Conservation (phyloP, 768 basidiomycete species). For the Podaxis carcinomalis region DNA sequence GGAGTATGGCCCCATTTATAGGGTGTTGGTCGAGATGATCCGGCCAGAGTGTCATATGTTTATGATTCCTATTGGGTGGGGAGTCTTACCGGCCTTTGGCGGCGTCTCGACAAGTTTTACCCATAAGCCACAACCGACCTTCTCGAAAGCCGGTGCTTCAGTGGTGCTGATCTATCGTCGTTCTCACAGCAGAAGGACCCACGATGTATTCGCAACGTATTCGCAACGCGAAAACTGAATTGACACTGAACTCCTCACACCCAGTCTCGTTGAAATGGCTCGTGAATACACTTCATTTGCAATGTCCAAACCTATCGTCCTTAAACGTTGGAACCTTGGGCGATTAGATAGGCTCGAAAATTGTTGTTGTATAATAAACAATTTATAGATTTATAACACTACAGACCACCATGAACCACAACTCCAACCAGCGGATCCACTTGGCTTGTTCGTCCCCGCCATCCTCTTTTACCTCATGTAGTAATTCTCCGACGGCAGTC, state of each 20-base stretch:
- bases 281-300: neutral
- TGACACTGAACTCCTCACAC: neutral
- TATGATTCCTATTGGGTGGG: constrained; percentile 5
- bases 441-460: constrained; percentile 26
- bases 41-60: constrained; percentile 22
- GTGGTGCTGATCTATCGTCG: no score
- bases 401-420: constrained; percentile 76
- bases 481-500: constrained; percentile 61
- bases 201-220: no score
- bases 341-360: neutral
- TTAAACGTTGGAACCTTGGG: no score
- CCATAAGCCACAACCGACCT: neutral
- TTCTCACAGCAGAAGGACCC: no score
- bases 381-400: constrained; percentile 52
- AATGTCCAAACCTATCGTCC: no score
- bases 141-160: neutral
- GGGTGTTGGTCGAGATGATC: constrained; percentile 18
- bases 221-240: no score
- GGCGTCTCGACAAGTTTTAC: neutral
- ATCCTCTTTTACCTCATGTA: constrained; percentile 40
- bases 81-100: neutral
- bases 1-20: constrained; percentile 2
- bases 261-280: neutral
- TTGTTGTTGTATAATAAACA: constrained; percentile 2
- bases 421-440: constrained; percentile 54